Base-by-base conservation (phyloP, 2,329 filamentous ascomycete genomes). In the Thielaviopsis euricoi region DNA sequence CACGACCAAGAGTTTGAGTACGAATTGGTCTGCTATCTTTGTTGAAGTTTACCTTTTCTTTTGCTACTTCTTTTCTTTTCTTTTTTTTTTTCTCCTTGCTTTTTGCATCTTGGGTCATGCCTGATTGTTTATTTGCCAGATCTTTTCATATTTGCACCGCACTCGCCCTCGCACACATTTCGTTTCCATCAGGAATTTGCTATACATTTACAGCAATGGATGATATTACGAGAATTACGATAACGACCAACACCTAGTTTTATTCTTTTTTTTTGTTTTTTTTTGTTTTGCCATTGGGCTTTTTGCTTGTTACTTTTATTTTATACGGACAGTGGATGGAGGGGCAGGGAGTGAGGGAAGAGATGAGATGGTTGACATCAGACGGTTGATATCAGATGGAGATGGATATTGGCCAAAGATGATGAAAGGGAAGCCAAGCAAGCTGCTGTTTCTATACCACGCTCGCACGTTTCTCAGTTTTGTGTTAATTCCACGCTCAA, bases 181-280 rank as follows among this genome's bases (percentile, higher is more conserved):
- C 52, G 33, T 53, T 19, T 33, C 29, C 29, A 33, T 33, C 29
- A 33, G 29, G 29, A n/a, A 10, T 33, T 33, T 33, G 29, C 29
- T 33, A 33, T 33, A 33, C 7, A 6, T 33, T 33, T 33, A 33
- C 29, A 33, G 29, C 29, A 33, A 33, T 33, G 29, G 29, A 56
- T 48, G 55, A 56, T 56, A 13, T 56, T 56, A 56, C 51, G 55
- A 56, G 49, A 56, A 51, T 48, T 56, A 56, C 48, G 55, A 56
- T 56, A 25, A 56, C 55, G 46, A 25, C 22, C 22, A 51, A 25
- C 25, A 51, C 21, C 25, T 22, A 19, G n/a, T 53, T 26, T 55
- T 19, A 21, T 55, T 50, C 7, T 17, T 53, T 53, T 22, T 17
- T 53, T 26, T 55, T 19, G 21, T 55, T 50, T 17, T 17, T 53